phyloP scores from a whole-genome alignment of 768 basidiomycete genomes.

The Hebeloma cylindrosporum region DNA sequence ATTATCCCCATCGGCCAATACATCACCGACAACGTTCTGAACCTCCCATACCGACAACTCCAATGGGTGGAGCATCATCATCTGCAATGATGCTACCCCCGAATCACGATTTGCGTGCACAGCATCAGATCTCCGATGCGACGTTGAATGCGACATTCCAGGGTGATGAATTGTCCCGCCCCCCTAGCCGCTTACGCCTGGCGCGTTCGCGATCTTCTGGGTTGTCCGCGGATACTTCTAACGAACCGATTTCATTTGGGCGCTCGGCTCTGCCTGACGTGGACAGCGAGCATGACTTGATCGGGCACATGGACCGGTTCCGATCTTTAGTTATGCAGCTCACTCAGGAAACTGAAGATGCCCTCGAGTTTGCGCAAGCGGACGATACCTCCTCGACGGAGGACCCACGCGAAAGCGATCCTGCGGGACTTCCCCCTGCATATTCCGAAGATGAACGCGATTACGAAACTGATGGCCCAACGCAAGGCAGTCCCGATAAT shows the following conservation, averaged over 20 bases:
- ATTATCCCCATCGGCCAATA: constrained; percentile 11
- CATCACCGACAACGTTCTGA: constrained; percentile 22
- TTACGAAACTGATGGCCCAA: constrained; percentile 19
- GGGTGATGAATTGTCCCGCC: constrained; percentile 16
- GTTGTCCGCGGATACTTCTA: constrained; percentile 19
- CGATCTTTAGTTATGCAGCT: constrained; percentile 50
- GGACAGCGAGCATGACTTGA: constrained; percentile 36
- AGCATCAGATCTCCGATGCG: constrained; percentile 21
- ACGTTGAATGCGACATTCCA: constrained; percentile 18
- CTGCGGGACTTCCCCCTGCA: constrained; percentile 12
- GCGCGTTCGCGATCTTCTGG: constrained; percentile 26
- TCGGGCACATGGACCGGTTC: constrained; percentile 51
- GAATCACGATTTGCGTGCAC: constrained; percentile 11
- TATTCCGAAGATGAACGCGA: constrained; percentile 19
- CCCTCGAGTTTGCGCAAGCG: constrained; percentile 36
- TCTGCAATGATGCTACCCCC: constrained; percentile 9
- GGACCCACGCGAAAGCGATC: constrained; percentile 9
- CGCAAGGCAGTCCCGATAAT: constrained; percentile 12
- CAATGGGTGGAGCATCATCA: constrained; percentile 2
- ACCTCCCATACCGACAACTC: constrained; percentile 9
- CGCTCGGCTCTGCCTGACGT: constrained; percentile 11
- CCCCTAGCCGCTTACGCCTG: constrained; percentile 17
- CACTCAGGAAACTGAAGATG: constrained; percentile 52
- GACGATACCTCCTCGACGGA: constrained; percentile 22
- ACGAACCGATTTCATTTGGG: constrained; percentile 11